A percentile compares a stretch with the other conserved stretches of the same genome.
These are phyloP conservation scores for Forsythia viridissima DNA, from an alignment of 257 asterid genomes.

Conservation along the genomic window DNA sequence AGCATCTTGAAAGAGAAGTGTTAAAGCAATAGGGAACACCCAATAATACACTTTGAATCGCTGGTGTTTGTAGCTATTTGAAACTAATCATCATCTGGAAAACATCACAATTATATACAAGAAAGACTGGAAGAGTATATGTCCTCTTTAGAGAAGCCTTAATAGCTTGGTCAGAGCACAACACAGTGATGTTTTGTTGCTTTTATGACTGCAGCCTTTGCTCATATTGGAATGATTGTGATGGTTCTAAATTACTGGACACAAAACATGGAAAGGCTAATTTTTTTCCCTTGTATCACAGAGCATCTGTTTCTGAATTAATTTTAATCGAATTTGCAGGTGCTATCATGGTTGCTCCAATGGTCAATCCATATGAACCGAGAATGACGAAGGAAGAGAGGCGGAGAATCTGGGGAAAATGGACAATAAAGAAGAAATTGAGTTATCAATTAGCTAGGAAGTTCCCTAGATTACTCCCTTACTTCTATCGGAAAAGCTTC, in stretches of 20 bases:
- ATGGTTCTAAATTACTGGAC: neutral
- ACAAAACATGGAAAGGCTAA: neutral
- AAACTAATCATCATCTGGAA: neutral
- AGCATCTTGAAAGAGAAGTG: conserved; percentile 3
- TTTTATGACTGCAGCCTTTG: neutral
- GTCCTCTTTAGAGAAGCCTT: neutral
- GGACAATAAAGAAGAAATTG: conserved; percentile 63
- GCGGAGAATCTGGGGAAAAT: conserved; percentile 73
- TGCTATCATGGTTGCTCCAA: conserved; percentile 88
- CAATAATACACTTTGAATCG: conserved; percentile 3
- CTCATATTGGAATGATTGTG: neutral
- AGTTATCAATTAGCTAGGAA: conserved; percentile 70
- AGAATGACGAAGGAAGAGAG: conserved; percentile 74
- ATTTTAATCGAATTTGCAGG: conserved; percentile 50
- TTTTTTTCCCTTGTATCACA: neutral
- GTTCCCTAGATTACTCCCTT: conserved; percentile 71
- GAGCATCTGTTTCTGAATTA: conserved; percentile 15
- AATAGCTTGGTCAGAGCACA: neutral
- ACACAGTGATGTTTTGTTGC: neutral
- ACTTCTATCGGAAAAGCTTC: conserved; percentile 68
- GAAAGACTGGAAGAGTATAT: neutral
- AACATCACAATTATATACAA: neutral
- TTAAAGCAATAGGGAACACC: neutral
- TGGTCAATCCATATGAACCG: conserved; percentile 90
- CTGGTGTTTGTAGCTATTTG: neutral